Evolutionary conservation across 169 alveolate genomes (phyloP), one percentile per base, ranked within the genome.

Genomic region (Eimeria necatrix): DNA sequence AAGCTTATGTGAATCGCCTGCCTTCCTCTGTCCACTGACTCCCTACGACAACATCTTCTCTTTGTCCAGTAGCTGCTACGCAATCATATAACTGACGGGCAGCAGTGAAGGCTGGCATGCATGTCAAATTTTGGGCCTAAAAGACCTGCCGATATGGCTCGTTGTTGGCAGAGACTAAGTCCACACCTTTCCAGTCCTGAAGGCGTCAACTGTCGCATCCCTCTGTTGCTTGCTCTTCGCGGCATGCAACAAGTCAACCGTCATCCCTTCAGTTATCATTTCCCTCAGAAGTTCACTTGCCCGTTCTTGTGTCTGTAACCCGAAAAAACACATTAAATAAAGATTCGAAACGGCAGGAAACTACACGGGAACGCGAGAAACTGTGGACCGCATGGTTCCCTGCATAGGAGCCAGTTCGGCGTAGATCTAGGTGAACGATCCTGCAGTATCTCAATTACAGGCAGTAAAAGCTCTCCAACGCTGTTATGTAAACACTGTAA

Each of bases 191-290:
- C 97, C 97, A 3, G 88, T 87, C 20, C 98, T 68, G 81, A 97
- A 96, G n/a, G 95, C 93, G n/a, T 93, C 95, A 18, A 97, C 96
- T 0, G 95, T 73, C 32, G 94, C 96, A 24, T 96, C 97, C 32
- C 98, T 88, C 78, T 96, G 95, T 26, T 56, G 84, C 48, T 95
- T 93, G n/a, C 76, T 91, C 41, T 86, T 83, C 12, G 91, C 96
- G 12, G 96, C 95, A n/a, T 81, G 87, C 48, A 95, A 61, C 51
- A 70, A 61, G 87, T 95, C 96, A 16, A 95, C 96, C 24, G 90
- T 76, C 51, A 91, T 60, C 56, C 95, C 95, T 0, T 95, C 96
- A 83, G 61, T 64, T 10, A 91, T 41, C 93, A 95, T 46, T 49
- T 95, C 96, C 64, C 81, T 41, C 80, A 49, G 81, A 52, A 95